phyloP scores from a whole-genome alignment of 2,329 filamentous ascomycete genomes.

The Fusarium clavum region DNA sequence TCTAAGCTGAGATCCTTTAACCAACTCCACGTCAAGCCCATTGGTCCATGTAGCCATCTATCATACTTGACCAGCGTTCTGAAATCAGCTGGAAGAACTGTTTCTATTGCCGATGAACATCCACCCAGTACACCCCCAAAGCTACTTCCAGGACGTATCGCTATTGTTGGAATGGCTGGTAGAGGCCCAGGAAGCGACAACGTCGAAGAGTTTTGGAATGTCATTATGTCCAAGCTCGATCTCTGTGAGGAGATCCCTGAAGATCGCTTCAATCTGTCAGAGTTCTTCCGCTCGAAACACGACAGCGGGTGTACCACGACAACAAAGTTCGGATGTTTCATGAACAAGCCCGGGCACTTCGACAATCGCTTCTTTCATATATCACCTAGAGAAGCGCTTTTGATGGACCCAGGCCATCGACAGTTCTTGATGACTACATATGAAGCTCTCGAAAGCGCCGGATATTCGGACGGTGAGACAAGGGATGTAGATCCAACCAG shows the following conservation, averaged over 20 bases:
- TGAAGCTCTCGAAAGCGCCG: conserved; percentile 74
- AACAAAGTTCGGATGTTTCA: conserved; percentile 54
- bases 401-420: conserved; percentile 73
- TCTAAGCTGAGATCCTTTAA: background rate
- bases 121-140: background rate
- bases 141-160: conserved; percentile 44
- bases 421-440: conserved; percentile 73
- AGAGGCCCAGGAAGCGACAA: conserved; percentile 69
- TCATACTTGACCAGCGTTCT: background rate
- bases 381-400: conserved; percentile 58
- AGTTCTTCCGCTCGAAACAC: conserved; percentile 55
- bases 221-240: conserved; percentile 72
- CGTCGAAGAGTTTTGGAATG: conserved; percentile 71
- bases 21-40: background rate
- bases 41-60: background rate
- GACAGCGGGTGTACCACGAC: conserved; percentile 68
- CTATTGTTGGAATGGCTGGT: conserved; percentile 74
- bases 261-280: conserved; percentile 66
- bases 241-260: conserved; percentile 68
- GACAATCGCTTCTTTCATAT: conserved; percentile 79
- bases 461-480: conserved; percentile 52
- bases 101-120: background rate
- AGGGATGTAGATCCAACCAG: background rate
- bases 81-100: background rate
- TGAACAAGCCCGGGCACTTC: conserved; percentile 73